Evolutionary conservation across 805 yeast genomes (phyloP).

Genomic region (Helenozyma baotianmanensis): DNA sequence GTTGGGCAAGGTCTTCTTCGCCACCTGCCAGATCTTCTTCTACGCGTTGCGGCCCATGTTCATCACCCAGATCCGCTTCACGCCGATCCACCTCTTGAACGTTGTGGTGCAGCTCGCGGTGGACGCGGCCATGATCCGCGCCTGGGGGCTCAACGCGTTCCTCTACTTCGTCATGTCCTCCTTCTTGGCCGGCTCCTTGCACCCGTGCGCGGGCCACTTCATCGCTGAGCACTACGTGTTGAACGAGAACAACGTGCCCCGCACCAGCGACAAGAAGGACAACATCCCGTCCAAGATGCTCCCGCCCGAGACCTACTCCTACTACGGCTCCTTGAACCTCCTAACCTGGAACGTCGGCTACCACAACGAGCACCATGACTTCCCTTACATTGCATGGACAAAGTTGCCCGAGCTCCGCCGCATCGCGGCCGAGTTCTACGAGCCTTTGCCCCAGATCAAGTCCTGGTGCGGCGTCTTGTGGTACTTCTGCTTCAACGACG

Average conservation of each 20-base stretch:
- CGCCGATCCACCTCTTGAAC: conserved; percentile 70
- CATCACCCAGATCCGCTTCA: conserved; percentile 68
- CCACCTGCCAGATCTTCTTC: conserved; percentile 82
- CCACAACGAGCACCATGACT: conserved; percentile 94
- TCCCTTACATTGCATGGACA: conserved; percentile 92
- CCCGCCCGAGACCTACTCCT: conserved; percentile 81
- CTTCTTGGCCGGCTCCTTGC: conserved; percentile 85
- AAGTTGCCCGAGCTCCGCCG: conserved; percentile 57
- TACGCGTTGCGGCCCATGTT: conserved; percentile 90
- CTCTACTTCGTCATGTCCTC: conserved; percentile 69
- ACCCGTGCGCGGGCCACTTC: conserved; percentile 93
- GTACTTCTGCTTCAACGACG: conserved; percentile 64
- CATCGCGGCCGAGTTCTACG: conserved; percentile 78
- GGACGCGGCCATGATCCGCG: conserved; percentile 53
- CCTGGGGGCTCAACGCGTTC: conserved; percentile 63
- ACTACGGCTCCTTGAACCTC: conserved; percentile 73
- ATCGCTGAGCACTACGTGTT: conserved; percentile 90
- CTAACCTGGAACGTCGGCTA: conserved; percentile 92
- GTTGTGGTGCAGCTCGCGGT: conserved; percentile 53
- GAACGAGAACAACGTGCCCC: conserved; percentile 47
- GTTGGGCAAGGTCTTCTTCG: conserved; percentile 85
- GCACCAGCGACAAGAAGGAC: conserved; percentile 17
- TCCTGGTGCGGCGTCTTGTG: conserved; percentile 77
- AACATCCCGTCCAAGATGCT: conserved; percentile 27
- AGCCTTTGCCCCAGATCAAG: conserved; percentile 67